phyloP scores from a whole-genome alignment of 768 basidiomycete species.

The Tylopilus sp. region DNA sequence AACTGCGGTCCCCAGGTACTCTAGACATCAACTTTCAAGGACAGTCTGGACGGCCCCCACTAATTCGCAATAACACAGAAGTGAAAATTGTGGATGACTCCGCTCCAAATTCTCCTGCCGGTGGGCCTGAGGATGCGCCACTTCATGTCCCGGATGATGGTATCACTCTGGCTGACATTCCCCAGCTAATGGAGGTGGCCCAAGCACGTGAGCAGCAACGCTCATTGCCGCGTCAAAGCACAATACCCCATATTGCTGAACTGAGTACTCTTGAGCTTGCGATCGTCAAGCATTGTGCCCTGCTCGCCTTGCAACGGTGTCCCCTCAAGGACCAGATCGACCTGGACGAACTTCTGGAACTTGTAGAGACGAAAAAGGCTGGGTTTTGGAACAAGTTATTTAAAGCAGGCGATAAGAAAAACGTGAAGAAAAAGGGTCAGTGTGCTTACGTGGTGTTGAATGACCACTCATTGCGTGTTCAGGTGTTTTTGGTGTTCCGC shows the following conservation, averaged over 20 bases:
- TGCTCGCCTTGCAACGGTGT: constrained; percentile 74
- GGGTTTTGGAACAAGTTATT: constrained; percentile 97
- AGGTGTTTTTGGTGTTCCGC: constrained; percentile 93
- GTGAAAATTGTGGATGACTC: constrained; percentile 88
- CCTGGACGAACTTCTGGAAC: constrained; percentile 88
- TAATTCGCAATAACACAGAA: constrained; percentile 77
- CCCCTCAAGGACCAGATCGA: constrained; percentile 81
- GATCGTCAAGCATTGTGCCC: constrained; percentile 89
- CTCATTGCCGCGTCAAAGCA: constrained; percentile 72
- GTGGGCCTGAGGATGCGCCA: constrained; percentile 41
- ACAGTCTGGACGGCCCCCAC: constrained; percentile 58
- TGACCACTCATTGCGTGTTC: constrained; percentile 10
- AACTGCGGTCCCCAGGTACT: constrained; percentile 38
- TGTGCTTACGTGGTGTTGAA: background rate
- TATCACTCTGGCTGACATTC: constrained; percentile 92
- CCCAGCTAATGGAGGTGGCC: constrained; percentile 87
- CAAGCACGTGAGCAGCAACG: constrained; percentile 86
- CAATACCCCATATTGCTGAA: constrained; percentile 82
- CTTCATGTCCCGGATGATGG: constrained; percentile 61
- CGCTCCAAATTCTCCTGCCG: constrained; percentile 66
- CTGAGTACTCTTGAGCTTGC: constrained; percentile 80
- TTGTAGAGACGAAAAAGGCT: constrained; percentile 89
- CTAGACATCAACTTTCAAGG: constrained; percentile 38
- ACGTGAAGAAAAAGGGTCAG: constrained; percentile 82
- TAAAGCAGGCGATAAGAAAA: constrained; percentile 88